Evolutionary conservation across 1,284 basidiomycete genomes (phyloP).

Genomic region (Moesziomyces globuligerus): DNA sequence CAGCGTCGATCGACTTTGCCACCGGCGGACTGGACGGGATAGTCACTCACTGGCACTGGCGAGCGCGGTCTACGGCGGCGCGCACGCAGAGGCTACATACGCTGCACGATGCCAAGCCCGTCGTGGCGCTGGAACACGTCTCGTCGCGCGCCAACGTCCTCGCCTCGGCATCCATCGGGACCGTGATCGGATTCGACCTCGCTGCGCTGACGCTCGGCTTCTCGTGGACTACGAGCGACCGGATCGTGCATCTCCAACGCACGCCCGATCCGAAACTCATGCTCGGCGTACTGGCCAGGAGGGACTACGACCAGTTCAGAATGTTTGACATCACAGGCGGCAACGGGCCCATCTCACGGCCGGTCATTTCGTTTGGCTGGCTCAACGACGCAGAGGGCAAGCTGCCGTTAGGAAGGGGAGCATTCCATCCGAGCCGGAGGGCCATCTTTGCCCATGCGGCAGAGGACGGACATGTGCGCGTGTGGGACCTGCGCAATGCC

Average conservation of each 20-base stretch:
- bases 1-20: slow-evolving; percentile 36
- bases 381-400: slow-evolving; percentile 32
- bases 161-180: slow-evolving; percentile 29
- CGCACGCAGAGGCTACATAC: slow-evolving; percentile 23
- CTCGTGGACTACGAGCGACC: slow-evolving; percentile 43
- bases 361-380: slow-evolving; percentile 45
- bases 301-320: slow-evolving; percentile 47
- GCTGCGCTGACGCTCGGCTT: slow-evolving; percentile 26
- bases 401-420: slow-evolving; percentile 28
- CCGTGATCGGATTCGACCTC: slow-evolving; percentile 35
- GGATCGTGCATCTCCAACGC: slow-evolving; percentile 38
- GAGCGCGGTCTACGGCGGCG: slow-evolving; percentile 6
- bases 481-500: slow-evolving; percentile 44
- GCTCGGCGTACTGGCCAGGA: slow-evolving; percentile 23
- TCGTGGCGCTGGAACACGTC: slow-evolving; percentile 34
- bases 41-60: slow-evolving; percentile 45
- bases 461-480: slow-evolving; percentile 35
- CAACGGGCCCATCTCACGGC: slow-evolving; percentile 29
- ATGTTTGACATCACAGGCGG: slow-evolving; percentile 45
- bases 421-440: slow-evolving; percentile 30
- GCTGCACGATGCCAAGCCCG: slow-evolving; percentile 26
- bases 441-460: slow-evolving; percentile 41
- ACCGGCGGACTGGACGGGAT: slow-evolving; percentile 44
- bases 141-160: slow-evolving; percentile 17
- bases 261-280: slow-evolving; percentile 42